Base-by-base conservation (phyloP, 805 yeast species). In the Huiozyma sinensis region DNA sequence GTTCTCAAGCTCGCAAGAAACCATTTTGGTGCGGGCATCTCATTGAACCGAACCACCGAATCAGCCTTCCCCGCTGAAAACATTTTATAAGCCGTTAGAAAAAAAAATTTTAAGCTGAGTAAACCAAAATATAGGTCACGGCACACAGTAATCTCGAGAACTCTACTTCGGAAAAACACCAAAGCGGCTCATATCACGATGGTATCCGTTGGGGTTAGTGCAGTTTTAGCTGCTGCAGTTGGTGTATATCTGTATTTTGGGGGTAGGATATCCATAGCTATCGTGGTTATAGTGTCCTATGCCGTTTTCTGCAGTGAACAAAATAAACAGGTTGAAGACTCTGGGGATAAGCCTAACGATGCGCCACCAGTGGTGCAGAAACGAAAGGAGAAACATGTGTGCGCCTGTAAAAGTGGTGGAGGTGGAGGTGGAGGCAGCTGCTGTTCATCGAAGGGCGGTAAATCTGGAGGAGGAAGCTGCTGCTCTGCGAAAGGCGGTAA, bases 231-330 rank as follows among this genome's bases (percentile, higher is more conserved):
- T n/a, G 40, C 13, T 32, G 27, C 11, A 13, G 28, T 42, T 7
- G n/a, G 17, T 27, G 7, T 27, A 10, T 42, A 42, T 11, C 12
- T 42, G n/a, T 42, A 37, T 28, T 50, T 59, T 36, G 68, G 69
- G 28, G 74, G 74, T 28, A 59, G 72, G 48, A 10, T 57, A 3
- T 55, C 70, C 12, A 44, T 68, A 8, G 58, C 63, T 1, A 39
- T 67, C 5, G 59, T 66, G 1, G 38, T 56, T 1, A 50, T 57
- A 6, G 43, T 61, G 4, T 52, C 60, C 32, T 54, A 53, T 42
- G 48, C 56, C 28, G 54, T 63, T 30, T 44, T 50, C 39, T 53
- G 45, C 41, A 50, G 51, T 41, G 49, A 55, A 31, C 41, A 51
- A 13, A 36, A 42, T 28, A 12, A 29, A 13, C 28, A 3, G 12